phyloP scores from a whole-genome alignment of 108 stramenopile genomes.

The Pelagomonas calceolata region DNA sequence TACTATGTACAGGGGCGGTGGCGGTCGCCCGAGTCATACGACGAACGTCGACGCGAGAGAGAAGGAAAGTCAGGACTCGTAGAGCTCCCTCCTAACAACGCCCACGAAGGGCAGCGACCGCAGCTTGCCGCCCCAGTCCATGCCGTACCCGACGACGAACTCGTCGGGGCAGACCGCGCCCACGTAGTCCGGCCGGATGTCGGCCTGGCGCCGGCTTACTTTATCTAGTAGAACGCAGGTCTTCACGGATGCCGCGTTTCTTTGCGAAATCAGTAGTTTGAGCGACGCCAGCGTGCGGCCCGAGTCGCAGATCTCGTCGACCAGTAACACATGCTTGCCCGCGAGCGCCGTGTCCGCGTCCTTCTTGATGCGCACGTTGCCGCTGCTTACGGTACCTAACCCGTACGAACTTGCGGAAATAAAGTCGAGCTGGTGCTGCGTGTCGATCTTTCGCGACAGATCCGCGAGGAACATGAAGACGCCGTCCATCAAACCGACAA shows the following conservation, averaged over 20 bases:
- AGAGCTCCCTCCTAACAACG: constrained; percentile 5
- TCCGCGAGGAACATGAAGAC: constrained; percentile 13
- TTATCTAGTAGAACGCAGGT: constrained; percentile 8
- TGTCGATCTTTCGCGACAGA: constrained; percentile 1
- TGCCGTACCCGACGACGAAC: constrained; percentile 17
- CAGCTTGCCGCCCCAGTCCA: constrained; percentile 10
- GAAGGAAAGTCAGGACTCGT: no score
- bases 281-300: constrained; percentile 13
- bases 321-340: constrained; percentile 11
- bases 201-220: background rate
- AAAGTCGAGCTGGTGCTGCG: constrained; percentile 10
- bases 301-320: constrained; percentile 10
- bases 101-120: constrained; percentile 14
- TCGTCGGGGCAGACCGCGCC: constrained; percentile 12
- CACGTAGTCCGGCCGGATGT: constrained; percentile 11
- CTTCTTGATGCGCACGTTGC: constrained; percentile 8
- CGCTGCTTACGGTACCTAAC: constrained; percentile 1
- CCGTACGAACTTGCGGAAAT: constrained; percentile 7
- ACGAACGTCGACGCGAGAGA: no score
- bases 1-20: no score
- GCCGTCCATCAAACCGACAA: constrained; percentile 11
- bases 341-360: constrained; percentile 1
- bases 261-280: constrained; percentile 9
- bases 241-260: background rate
- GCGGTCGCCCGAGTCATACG: no score